Evolutionary conservation across 495 filamentous ascomycete genomes (phyloP).

Genomic region (Penicillium cosmopolitanum): DNA sequence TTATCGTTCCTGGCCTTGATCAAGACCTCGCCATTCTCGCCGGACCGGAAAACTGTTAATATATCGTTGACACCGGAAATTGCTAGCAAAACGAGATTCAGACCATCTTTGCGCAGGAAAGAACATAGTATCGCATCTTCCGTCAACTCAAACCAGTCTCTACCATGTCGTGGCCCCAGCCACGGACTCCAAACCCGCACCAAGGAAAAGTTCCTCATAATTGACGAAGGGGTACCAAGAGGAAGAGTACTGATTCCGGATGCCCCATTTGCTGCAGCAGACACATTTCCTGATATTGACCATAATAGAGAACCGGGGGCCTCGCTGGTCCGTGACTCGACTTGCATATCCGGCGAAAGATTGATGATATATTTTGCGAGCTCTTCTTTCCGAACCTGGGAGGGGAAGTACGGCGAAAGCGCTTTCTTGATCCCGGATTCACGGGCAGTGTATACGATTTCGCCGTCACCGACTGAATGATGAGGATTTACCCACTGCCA

Average conservation of each 20-base stretch:
- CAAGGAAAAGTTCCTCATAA: constrained; percentile 71
- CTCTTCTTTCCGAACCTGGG: constrained; percentile 37
- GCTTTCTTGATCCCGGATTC: neutral
- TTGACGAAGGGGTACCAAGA: constrained; percentile 65
- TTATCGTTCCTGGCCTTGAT: constrained; percentile 76
- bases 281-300: constrained; percentile 61
- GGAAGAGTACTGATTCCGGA: constrained; percentile 59
- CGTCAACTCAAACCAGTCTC: constrained; percentile 61
- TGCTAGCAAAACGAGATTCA: constrained; percentile 79
- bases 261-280: constrained; percentile 53
- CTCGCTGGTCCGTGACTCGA: constrained; percentile 63
- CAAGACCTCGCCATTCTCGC: constrained; percentile 65
- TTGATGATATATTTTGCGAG: constrained; percentile 63
- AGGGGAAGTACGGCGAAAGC: constrained; percentile 19
- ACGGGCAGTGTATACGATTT: constrained; percentile 49
- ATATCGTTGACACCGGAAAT: constrained; percentile 77
- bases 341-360: constrained; percentile 59
- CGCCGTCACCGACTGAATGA: constrained; percentile 62
- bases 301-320: constrained; percentile 73
- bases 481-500: constrained; percentile 82
- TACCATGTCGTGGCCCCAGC: constrained; percentile 87
- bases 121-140: constrained; percentile 82
- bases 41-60: constrained; percentile 69
- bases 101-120: constrained; percentile 74
- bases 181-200: constrained; percentile 81